phyloP scores from a whole-genome alignment of 768 basidiomycete species.

The Polyporus arcularius region DNA sequence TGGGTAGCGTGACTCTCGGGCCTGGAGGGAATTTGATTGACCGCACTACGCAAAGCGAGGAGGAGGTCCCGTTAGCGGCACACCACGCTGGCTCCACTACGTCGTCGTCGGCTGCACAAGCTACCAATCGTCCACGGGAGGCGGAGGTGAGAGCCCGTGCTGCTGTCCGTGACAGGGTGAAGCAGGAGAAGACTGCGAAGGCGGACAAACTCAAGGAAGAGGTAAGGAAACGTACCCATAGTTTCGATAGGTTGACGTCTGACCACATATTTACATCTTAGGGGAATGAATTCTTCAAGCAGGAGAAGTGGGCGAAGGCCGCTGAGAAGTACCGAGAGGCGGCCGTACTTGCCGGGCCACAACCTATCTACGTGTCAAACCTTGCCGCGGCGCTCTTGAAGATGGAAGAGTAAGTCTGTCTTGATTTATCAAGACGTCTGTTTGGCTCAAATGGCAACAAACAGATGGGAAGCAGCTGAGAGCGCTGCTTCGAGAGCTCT shows the following conservation, averaged over 20 bases:
- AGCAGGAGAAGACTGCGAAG: conserved; percentile 21
- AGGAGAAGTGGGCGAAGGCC: conserved; percentile 38
- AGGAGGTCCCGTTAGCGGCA: neutral
- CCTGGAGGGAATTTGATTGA: neutral
- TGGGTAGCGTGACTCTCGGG: neutral
- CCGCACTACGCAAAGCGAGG: neutral
- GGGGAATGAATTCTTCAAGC: conserved; percentile 47
- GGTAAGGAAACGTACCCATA: conserved; percentile 16
- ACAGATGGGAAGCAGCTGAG: conserved; percentile 33
- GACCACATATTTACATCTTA: conserved; percentile 18
- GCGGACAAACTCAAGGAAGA: conserved; percentile 33
- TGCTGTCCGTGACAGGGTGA: neutral
- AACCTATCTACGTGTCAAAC: conserved; percentile 43
- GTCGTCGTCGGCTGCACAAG: neutral
- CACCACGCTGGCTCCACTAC: neutral
- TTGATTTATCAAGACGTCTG: neutral
- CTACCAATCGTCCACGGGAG: neutral
- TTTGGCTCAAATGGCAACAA: conserved; percentile 17
- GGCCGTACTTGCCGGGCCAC: conserved; percentile 37
- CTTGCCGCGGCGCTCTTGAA: conserved; percentile 45
- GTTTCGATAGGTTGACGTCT: neutral
- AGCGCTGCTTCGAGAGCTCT: conserved; percentile 32
- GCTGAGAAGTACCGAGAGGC: conserved; percentile 44
- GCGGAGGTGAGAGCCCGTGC: conserved; percentile 9
- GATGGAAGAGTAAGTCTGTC: conserved; percentile 30